A percentile compares a stretch with the other conserved stretches of the same genome.
phyloP scores from a whole-genome alignment of 768 basidiomycete species.

The Termitomyces sp. region DNA sequence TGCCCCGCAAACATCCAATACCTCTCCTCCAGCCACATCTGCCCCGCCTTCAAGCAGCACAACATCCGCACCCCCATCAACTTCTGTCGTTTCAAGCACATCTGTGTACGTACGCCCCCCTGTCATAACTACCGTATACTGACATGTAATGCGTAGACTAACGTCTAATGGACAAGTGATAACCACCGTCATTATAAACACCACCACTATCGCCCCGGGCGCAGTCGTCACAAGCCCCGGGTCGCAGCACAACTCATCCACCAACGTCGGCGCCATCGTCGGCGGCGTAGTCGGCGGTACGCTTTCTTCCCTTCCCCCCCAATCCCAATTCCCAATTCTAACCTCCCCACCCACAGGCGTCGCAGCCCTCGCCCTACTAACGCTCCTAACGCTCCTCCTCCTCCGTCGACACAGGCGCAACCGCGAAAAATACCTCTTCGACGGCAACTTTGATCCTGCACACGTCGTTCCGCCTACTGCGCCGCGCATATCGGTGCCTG shows the following conservation, averaged over 20 bases:
- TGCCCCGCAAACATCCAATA: not conserved
- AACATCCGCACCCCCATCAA: not conserved
- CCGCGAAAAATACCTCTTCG: constrained; percentile 25
- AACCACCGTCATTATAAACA: no score
- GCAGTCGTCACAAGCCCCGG: constrained; percentile 14
- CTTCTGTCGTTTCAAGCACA: not conserved
- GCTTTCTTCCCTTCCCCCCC: constrained; percentile 2
- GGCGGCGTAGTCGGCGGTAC: constrained; percentile 50
- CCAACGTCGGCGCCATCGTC: constrained; percentile 41
- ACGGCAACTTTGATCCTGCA: constrained; percentile 40
- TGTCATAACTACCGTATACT: no score
- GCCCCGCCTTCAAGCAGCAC: not conserved
- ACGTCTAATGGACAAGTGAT: not conserved
- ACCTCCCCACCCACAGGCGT: constrained; percentile 19
- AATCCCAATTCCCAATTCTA: not conserved
- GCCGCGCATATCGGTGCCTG: constrained; percentile 11
- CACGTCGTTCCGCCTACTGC: constrained; percentile 13
- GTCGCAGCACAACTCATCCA: not conserved
- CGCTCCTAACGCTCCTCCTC: no score
- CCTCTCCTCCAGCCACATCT: not conserved
- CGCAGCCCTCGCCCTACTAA: constrained; percentile 21
- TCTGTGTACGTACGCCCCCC: not conserved
- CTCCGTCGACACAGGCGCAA: constrained; percentile 23
- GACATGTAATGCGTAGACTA: no score
- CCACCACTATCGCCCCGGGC: constrained; percentile 16